Evolutionary conservation across 768 basidiomycete genomes (phyloP).

Genomic region (Hypholoma sublateritium): DNA sequence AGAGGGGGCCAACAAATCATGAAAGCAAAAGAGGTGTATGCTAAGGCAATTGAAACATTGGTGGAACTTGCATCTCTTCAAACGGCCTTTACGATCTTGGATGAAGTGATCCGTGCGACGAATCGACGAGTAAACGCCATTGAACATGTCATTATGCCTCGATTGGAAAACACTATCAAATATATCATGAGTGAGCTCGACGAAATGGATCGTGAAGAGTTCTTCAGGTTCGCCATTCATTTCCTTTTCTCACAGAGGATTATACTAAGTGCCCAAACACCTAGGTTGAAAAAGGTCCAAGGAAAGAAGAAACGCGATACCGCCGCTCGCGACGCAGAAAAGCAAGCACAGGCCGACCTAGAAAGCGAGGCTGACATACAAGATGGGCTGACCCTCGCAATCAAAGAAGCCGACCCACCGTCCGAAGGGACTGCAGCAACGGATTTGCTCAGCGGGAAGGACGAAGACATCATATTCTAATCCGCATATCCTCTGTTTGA

Average conservation of each 20-base stretch:
- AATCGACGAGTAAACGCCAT: conserved; percentile 99
- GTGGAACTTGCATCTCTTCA: conserved; percentile 96
- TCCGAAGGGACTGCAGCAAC: conserved; percentile 2
- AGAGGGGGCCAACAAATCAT: conserved; percentile 96
- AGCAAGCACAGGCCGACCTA: conserved; percentile 19
- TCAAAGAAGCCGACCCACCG: not conserved
- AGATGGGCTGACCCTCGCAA: not conserved
- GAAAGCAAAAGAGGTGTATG: conserved; percentile 94
- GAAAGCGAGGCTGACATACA: conserved; percentile 34
- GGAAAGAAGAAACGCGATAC: conserved; percentile 93
- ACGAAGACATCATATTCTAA: conserved; percentile 93
- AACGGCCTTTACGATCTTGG: conserved; percentile 97
- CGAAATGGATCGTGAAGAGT: conserved; percentile 97
- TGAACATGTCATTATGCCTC: conserved; percentile 94
- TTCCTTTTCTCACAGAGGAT: conserved; percentile 13
- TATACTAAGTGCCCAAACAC: not conserved
- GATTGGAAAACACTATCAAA: conserved; percentile 95
- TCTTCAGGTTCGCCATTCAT: conserved; percentile 63
- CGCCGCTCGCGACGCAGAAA: conserved; percentile 39
- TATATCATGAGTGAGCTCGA: conserved; percentile 98
- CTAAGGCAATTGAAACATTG: conserved; percentile 94
- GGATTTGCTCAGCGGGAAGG: conserved; percentile 81
- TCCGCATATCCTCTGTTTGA: not conserved
- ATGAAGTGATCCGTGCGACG: conserved; percentile 99
- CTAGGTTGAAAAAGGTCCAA: conserved; percentile 89